Evolutionary conservation across 441 rosid genomes (phyloP), one percentile per base, ranked within the genome.

Genomic region (Gossypium aridum): DNA sequence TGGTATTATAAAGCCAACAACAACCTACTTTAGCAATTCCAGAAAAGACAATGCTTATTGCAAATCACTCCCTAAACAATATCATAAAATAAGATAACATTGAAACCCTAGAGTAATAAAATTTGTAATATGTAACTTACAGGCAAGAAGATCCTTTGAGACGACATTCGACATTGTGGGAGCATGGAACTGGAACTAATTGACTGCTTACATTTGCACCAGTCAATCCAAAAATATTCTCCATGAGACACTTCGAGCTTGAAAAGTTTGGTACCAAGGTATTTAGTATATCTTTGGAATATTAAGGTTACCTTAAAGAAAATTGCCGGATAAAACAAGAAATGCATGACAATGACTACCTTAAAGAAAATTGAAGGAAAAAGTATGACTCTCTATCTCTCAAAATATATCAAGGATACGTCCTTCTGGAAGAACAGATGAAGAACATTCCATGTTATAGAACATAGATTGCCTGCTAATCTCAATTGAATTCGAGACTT

Each of bases 121-220:
- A 66, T 49, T 54, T 49, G 45, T 39, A 77, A 64, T 39, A 71
- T 63, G 64, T 70, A 77, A 85, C 99, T 92, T 86, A 96, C 99
- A 88, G 80, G 88, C 98, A 93, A 78, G 87, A 34, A 67, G 97
- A 88, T 83, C 85, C 87, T 68, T 23, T 51, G 34, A 78, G 80
- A 76, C 85, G 83, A 75, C 74, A 84, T 31, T 66, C 83, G 56
- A 65, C 79, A 73, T 85, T 71, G 74, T 83, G 83, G 80, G 74
- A 76, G 82, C 93, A 84, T 5, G 79, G 77, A 28, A 39, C 73
- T 5, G 79, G 77, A 28, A 39, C 73, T 78, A 90, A 85, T 56
- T 81, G 79, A 76, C 78, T 68, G 77, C 53, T 79, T 66, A 69
- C 72, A 80, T 84, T 82, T 60, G 60, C 83, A 74, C 65, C 68